Conservation (phyloP, 2,329 filamentous ascomycete genomes). For the Penicillium capsulatum region DNA sequence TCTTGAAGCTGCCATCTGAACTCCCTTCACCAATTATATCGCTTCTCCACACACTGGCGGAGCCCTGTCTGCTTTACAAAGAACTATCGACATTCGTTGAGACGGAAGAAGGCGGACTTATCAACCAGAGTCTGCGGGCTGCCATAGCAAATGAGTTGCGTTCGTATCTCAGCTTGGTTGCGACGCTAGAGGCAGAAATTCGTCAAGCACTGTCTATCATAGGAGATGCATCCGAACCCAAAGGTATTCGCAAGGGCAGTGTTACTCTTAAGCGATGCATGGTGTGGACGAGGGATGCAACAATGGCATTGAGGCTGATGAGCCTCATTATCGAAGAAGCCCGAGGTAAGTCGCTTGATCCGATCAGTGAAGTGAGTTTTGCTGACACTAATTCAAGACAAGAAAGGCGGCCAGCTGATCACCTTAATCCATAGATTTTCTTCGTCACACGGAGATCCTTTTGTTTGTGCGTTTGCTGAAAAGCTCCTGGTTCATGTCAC, state of each 20-base stretch:
- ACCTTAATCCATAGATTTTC: constrained; percentile 91
- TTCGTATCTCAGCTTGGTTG: constrained; percentile 84
- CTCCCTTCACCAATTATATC: constrained; percentile 82
- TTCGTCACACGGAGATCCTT: constrained; percentile 88
- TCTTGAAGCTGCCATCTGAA: constrained; percentile 70
- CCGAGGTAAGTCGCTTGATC: constrained; percentile 52
- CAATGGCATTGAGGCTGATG: constrained; percentile 90
- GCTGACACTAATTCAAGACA: constrained; percentile 38
- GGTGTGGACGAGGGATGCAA: constrained; percentile 95
- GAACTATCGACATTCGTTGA: constrained; percentile 77
- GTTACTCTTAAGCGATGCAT: constrained; percentile 94
- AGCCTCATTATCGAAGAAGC: constrained; percentile 91
- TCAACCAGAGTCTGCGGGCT: constrained; percentile 85
- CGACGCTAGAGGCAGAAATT: constrained; percentile 89
- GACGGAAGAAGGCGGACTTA: constrained; percentile 72
- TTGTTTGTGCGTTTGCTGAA: constrained; percentile 90
- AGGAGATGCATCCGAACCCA: constrained; percentile 54
- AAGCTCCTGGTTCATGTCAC: constrained; percentile 82
- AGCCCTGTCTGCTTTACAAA: constrained; percentile 88
- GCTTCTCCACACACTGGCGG: constrained; percentile 81
- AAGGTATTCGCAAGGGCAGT: constrained; percentile 75
- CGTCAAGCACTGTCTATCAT: constrained; percentile 71
- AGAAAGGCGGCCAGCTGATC: constrained; percentile 86
- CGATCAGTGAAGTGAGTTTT: background rate
- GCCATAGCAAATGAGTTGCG: constrained; percentile 80